Evolutionary conservation across 176 grass and related monocot genomes (phyloP).

Genomic region (Neostapfia colusana): DNA sequence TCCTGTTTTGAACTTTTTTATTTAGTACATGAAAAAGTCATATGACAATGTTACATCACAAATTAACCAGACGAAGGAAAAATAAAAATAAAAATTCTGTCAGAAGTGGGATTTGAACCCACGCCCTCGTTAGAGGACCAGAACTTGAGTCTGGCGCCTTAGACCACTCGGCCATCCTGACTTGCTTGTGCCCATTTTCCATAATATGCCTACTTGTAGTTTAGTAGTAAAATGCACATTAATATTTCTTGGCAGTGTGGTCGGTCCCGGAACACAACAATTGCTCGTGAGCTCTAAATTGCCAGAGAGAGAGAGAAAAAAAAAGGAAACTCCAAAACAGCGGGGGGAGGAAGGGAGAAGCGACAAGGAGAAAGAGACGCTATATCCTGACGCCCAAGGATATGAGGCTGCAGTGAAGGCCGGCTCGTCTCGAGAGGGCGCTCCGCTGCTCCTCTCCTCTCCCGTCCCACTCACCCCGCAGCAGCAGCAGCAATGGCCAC

Average conservation of each 20-base stretch:
- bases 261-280: neutral
- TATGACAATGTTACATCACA: neutral
- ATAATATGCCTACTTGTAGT: too few relatives aligned
- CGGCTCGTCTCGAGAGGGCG: conserved; percentile 28
- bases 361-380: conserved; percentile 25
- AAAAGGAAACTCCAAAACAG: conserved; percentile 10
- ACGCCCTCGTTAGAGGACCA: conserved; percentile 93
- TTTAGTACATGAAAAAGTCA: too few relatives aligned
- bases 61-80: neutral
- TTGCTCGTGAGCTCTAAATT: neutral
- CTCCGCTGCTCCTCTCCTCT: conserved; percentile 26
- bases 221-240: neutral
- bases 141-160: conserved; percentile 99
- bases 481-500: conserved; percentile 56
- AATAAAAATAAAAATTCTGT: neutral
- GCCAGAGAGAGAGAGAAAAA: neutral
- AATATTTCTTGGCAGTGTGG: neutral
- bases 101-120: conserved; percentile 97
- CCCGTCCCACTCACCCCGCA: neutral
- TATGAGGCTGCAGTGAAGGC: conserved; percentile 65
- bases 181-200: neutral
- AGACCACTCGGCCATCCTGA: conserved; percentile 99
- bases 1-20: too few relatives aligned
- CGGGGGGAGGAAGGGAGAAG: neutral
- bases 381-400: conserved; percentile 51